Evolutionary conservation across 2,329 filamentous ascomycete species (phyloP).

Genomic region (Septoria petroselini): DNA sequence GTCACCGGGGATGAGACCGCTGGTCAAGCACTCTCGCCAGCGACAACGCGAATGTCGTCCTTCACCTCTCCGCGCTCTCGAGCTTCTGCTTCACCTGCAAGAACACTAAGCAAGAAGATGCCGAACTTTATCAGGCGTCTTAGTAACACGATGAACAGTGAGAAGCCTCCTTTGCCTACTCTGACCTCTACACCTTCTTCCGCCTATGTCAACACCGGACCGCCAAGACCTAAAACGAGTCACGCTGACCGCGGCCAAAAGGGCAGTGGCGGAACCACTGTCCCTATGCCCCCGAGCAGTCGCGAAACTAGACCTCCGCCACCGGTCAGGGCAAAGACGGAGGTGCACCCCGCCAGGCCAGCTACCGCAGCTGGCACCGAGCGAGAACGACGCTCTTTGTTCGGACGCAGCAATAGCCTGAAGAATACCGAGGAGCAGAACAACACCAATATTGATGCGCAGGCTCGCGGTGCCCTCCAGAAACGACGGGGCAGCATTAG

Average conservation of each 20-base stretch:
- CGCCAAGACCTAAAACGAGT: slow-evolving; percentile 26
- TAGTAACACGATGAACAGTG: slow-evolving; percentile 29
- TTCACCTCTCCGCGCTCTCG: slow-evolving; percentile 20
- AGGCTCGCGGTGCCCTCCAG: slow-evolving; percentile 8
- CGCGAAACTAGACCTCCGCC: slow-evolving; percentile 16
- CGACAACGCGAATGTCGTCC: slow-evolving; percentile 6
- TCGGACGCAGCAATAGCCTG: slow-evolving; percentile 24
- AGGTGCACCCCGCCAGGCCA: slow-evolving; percentile 16
- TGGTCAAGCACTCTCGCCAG: slow-evolving; percentile 17
- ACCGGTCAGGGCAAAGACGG: slow-evolving; percentile 19
- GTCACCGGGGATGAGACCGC: slow-evolving; percentile 20
- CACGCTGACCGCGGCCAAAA: slow-evolving; percentile 19
- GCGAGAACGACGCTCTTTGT: slow-evolving; percentile 21
- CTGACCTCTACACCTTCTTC: slow-evolving; percentile 26
- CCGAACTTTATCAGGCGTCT: slow-evolving; percentile 36
- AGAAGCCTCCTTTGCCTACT: slow-evolving; percentile 22
- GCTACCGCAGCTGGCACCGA: slow-evolving; percentile 19
- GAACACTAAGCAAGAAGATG: slow-evolving; percentile 32
- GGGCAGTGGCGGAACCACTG: slow-evolving; percentile 1
- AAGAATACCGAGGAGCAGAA: slow-evolving; percentile 11
- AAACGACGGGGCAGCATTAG: slow-evolving; percentile 29
- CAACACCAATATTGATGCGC: background rate
- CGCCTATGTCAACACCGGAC: slow-evolving; percentile 16
- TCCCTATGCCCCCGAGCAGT: slow-evolving; percentile 16
- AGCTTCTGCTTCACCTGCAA: slow-evolving; percentile 28